Percentiles rank a stretch among this genome's conserved stretches.
Evolutionary conservation across 1,284 basidiomycete species (phyloP).

Genomic region (Sparassis latifolia): DNA sequence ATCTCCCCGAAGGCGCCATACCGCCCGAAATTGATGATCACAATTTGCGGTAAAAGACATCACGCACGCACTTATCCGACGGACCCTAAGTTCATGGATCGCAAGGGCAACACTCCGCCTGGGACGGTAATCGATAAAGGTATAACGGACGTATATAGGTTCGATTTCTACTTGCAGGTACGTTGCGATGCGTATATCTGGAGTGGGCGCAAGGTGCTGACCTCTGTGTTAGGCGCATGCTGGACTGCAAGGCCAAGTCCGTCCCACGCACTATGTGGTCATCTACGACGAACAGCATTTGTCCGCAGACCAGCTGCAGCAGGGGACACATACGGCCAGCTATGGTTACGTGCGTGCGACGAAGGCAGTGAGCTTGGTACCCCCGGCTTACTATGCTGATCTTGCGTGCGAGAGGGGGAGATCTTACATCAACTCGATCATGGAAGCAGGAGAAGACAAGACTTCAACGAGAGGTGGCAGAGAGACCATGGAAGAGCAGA

Average conservation of each 20-base stretch:
- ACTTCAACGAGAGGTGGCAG: background rate
- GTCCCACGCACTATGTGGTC: constrained; percentile 68
- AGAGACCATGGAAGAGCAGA: constrained; percentile 3
- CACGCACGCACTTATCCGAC: constrained; percentile 65
- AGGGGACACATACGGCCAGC: constrained; percentile 55
- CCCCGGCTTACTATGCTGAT: constrained; percentile 73
- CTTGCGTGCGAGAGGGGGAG: constrained; percentile 70
- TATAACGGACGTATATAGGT: constrained; percentile 63
- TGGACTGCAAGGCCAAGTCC: constrained; percentile 59
- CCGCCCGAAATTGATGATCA: constrained; percentile 58
- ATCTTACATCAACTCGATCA: constrained; percentile 62
- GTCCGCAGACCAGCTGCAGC: constrained; percentile 59
- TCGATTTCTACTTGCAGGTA: constrained; percentile 72
- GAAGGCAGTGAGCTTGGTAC: constrained; percentile 69
- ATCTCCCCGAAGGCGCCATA: constrained; percentile 43
- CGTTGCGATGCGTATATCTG: background rate
- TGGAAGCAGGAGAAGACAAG: constrained; percentile 34
- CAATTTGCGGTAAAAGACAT: constrained; percentile 77
- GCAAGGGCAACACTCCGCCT: constrained; percentile 66
- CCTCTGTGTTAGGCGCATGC: constrained; percentile 40
- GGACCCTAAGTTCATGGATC: constrained; percentile 37
- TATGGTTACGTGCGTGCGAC: constrained; percentile 74
- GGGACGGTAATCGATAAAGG: constrained; percentile 75
- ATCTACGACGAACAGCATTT: constrained; percentile 67
- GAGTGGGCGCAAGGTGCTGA: background rate